Percentiles rank a stretch among this genome's conserved stretches.
Evolutionary conservation across 768 basidiomycete species (phyloP).

Genomic region (Russula vinacea): DNA sequence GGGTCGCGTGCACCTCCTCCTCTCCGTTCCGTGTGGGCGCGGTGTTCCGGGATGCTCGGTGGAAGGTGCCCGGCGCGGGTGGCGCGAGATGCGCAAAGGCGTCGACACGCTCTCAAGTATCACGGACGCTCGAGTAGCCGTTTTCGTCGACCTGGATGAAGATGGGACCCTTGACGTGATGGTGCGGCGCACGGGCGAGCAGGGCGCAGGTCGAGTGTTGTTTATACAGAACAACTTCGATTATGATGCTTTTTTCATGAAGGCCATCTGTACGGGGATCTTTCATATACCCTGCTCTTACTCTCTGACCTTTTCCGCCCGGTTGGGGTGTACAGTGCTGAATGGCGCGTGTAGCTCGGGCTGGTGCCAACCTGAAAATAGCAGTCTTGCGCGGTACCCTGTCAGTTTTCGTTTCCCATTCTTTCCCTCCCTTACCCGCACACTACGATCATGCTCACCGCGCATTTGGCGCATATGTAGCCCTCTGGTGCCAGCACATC

Average conservation of each 20-base stretch:
- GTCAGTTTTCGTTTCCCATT: constrained; percentile 43
- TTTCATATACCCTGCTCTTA: neutral
- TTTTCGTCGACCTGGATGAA: constrained; percentile 92
- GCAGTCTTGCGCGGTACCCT: constrained; percentile 59
- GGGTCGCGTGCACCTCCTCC: constrained; percentile 56
- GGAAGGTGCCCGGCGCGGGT: constrained; percentile 61
- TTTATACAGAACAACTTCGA: constrained; percentile 98
- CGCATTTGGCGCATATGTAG: constrained; percentile 40
- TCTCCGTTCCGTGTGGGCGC: constrained; percentile 58
- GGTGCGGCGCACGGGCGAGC: constrained; percentile 75
- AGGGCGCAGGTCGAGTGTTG: constrained; percentile 57
- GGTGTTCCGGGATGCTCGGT: constrained; percentile 50
- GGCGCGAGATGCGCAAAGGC: constrained; percentile 53
- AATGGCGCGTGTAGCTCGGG: constrained; percentile 91
- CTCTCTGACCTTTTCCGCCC: neutral
- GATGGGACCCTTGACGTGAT: constrained; percentile 95
- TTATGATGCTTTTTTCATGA: constrained; percentile 98
- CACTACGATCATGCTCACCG: too few species aligned
- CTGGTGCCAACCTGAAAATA: constrained; percentile 62
- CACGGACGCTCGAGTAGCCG: constrained; percentile 72
- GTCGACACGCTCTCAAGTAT: constrained; percentile 60
- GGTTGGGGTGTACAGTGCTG: constrained; percentile 51
- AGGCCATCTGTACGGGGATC: constrained; percentile 73
- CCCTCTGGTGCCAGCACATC: constrained; percentile 93
- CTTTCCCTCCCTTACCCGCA: neutral